These are phyloP conservation scores for Penicillium sp. DNA, from an alignment of 2,329 filamentous ascomycete species.

Conservation along the genomic window DNA sequence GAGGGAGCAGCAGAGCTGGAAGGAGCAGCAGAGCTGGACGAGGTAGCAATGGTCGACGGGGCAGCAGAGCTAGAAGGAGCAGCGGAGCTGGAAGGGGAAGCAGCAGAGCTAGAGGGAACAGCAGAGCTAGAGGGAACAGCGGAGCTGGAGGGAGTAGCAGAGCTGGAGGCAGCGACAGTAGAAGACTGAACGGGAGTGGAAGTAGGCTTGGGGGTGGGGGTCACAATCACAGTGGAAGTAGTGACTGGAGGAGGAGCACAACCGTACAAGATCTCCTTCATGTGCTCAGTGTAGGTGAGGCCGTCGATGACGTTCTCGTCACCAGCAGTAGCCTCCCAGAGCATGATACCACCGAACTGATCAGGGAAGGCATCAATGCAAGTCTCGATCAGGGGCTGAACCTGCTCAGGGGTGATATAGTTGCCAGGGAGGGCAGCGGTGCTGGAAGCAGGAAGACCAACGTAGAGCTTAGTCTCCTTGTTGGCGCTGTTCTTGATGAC, in stretches of 20 bases:
- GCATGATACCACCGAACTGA: slow-evolving; percentile 61
- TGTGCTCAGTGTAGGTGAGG: slow-evolving; percentile 49
- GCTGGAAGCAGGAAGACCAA: slow-evolving; percentile 51
- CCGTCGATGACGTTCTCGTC: slow-evolving; percentile 48
- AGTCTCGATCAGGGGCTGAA: slow-evolving; percentile 46
- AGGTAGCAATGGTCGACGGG: background rate
- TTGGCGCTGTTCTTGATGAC: slow-evolving; percentile 40
- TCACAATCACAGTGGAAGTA: slow-evolving; percentile 18
- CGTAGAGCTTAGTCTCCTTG: slow-evolving; percentile 54
- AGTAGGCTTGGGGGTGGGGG: slow-evolving; percentile 10
- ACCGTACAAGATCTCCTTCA: slow-evolving; percentile 47
- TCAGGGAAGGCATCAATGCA: slow-evolving; percentile 44
- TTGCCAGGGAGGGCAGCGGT: slow-evolving; percentile 33
- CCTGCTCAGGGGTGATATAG: slow-evolving; percentile 53
- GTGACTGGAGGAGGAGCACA: slow-evolving; percentile 23
- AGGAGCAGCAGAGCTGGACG: slow-evolving; percentile 3
- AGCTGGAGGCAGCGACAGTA: slow-evolving; percentile 3
- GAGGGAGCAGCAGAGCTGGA: background rate
- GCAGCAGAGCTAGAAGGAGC: background rate
- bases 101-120: background rate
- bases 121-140: background rate
- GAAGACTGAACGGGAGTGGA: slow-evolving; percentile 2
- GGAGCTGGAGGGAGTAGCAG: slow-evolving; percentile 1
- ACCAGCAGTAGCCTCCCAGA: slow-evolving; percentile 59
- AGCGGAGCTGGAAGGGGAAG: background rate